These are phyloP conservation scores for Colletotrichum lini DNA, from an alignment of 2,329 filamentous ascomycete genomes.

Conservation along the genomic window DNA sequence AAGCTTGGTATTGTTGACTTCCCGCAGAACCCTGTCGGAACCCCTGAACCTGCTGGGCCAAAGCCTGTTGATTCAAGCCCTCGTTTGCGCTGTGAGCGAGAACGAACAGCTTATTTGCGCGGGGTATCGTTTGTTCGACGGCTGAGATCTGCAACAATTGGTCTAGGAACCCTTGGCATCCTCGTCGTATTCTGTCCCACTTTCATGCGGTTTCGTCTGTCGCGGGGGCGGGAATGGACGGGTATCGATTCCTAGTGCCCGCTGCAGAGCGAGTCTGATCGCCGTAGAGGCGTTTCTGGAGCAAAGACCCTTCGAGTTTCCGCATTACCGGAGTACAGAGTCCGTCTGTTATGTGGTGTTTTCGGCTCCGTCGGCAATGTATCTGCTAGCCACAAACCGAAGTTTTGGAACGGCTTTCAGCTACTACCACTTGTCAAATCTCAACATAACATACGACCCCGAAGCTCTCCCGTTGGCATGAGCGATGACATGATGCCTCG, in stretches of 20 bases:
- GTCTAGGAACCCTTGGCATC: conserved; percentile 2
- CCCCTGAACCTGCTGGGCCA: neutral
- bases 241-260: conserved; percentile 21
- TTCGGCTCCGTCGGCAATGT: conserved; percentile 15
- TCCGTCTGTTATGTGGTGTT: conserved; percentile 35
- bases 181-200: conserved; percentile 9
- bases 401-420: conserved; percentile 8
- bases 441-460: neutral
- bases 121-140: neutral
- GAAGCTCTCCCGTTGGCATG: neutral
- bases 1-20: conserved; percentile 10
- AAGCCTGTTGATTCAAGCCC: neutral
- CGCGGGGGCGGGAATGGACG: conserved; percentile 15
- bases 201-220: neutral
- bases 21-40: conserved; percentile 7
- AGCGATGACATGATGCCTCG: too few relatives aligned
- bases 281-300: neutral
- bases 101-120: conserved; percentile 4
- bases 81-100: neutral
- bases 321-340: neutral
- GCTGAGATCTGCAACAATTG: neutral
- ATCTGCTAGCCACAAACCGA: neutral
- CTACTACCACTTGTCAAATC: neutral
- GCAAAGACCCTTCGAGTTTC: too few relatives aligned
- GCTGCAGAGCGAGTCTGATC: neutral